Evolutionary conservation across 768 basidiomycete species (phyloP).

Genomic region (Naganishia onofrii): DNA sequence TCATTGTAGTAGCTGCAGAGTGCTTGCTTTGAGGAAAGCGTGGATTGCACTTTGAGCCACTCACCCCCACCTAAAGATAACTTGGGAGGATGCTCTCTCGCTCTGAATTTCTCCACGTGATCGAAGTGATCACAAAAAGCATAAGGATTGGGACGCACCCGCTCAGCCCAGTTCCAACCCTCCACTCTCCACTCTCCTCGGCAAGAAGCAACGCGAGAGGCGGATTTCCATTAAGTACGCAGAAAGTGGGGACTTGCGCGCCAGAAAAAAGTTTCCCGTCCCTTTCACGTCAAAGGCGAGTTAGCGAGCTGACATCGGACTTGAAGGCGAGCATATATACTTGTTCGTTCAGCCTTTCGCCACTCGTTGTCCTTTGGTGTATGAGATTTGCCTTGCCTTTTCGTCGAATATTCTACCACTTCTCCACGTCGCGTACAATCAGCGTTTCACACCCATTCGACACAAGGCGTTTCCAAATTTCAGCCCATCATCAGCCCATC

Average conservation of each 20-base stretch:
- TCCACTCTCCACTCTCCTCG: background rate
- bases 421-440: background rate
- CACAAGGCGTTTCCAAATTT: background rate
- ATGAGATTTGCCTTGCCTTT: slow-evolving; percentile 8
- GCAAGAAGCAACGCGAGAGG: background rate
- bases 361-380: background rate
- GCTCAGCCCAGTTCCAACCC: too few relatives aligned
- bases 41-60: too few relatives aligned
- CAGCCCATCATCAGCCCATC: background rate
- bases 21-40: too few relatives aligned
- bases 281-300: slow-evolving; percentile 13
- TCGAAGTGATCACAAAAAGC: background rate
- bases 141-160: background rate
- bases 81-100: background rate
- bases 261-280: slow-evolving; percentile 12
- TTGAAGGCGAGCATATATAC: background rate
- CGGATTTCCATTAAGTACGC: slow-evolving; percentile 10
- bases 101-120: slow-evolving; percentile 6
- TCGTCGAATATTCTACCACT: slow-evolving; percentile 1
- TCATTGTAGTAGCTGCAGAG: background rate
- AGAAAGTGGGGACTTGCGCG: slow-evolving; percentile 15
- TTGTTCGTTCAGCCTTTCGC: too few relatives aligned
- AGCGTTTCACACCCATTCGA: background rate
- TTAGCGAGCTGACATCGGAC: slow-evolving; percentile 6
- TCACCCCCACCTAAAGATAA: too few relatives aligned